These are phyloP conservation scores for Salix caprea DNA, from an alignment of 345 rosid genomes.

Conservation along the genomic window DNA sequence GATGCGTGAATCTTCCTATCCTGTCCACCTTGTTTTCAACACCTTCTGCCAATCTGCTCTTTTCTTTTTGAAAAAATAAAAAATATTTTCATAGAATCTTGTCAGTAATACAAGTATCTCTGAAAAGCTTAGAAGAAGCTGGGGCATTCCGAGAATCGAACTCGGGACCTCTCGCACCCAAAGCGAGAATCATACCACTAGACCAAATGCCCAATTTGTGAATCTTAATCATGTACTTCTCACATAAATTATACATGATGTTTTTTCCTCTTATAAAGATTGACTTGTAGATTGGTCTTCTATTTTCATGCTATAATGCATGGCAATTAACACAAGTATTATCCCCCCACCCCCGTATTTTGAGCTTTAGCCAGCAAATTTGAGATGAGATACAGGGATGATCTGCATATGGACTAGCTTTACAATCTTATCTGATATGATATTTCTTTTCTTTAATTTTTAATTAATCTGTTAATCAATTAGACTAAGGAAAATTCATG, in stretches of 20 bases:
- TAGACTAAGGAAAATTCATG: no score
- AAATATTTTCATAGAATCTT: no score
- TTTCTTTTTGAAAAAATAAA: no score
- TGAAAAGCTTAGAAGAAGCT: no score
- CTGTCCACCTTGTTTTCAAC: no score
- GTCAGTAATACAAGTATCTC: no score
- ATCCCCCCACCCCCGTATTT: neutral
- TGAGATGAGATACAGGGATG: neutral
- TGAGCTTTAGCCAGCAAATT: neutral
- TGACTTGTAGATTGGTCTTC: neutral
- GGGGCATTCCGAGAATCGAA: slow-evolving; percentile 71
- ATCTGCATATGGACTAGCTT: neutral
- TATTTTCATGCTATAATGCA: neutral
- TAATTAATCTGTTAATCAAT: neutral
- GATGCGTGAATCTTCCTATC: no score
- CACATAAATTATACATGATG: no score
- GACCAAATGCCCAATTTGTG: slow-evolving; percentile 12
- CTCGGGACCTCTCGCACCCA: slow-evolving; percentile 84
- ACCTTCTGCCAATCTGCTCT: no score
- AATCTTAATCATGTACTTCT: no score
- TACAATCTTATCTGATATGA: neutral
- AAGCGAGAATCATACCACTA: slow-evolving; percentile 89
- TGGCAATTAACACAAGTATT: neutral
- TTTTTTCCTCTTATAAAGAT: no score
- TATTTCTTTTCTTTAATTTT: neutral